Evolutionary conservation across 2,329 filamentous ascomycete species (phyloP), one percentile per base, ranked within the genome.

Genomic region (Claviceps sp.): DNA sequence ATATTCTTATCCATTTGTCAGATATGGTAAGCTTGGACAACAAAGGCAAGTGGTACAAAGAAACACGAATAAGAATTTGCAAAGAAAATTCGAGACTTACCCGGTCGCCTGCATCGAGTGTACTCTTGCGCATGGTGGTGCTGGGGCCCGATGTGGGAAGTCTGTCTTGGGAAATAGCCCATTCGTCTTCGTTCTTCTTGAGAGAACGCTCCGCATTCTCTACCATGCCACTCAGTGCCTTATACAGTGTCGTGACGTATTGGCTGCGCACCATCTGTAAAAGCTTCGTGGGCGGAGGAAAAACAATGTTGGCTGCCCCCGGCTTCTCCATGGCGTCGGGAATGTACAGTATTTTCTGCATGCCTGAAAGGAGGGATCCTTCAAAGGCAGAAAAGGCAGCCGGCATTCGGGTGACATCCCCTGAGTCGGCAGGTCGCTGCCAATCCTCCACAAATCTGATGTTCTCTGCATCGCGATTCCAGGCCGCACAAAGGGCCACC

Each of bases 281-380:
- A 44, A 96, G 72, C 66, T 97, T 98, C 7, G 84, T 76, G 38
- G 88, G 84, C 5, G 93, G 94, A 17, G 91, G 85, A 23, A 85
- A 78, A 52, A 97, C 82, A 56, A 98, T 89, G 61, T 88, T 83
- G 46, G 76, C 80, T 5, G 83, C 78, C 23, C 80, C 85, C 8
- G 85, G 77, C 66, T 87, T 89, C 45, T 76, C 79, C 72, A 83
- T 85, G 22, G 88, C 87, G 58, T 96, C 91, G 1, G 86, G 85
- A 44, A 98, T 83, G 64, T 96, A 98, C 29, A 96, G 75, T 50
- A 97, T 94, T 71, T 91, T 95, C 67, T 98, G 93, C 81, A 97
- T 86, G 51, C 90, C 89, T 1, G 75, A 76, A 20, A 98, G 73
- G 13, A 98, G 74, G 6, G 85, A 79, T 51, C 83, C 85, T 62